Base-by-base conservation (phyloP, 768 basidiomycete genomes). In the Calocybe cyanea region DNA sequence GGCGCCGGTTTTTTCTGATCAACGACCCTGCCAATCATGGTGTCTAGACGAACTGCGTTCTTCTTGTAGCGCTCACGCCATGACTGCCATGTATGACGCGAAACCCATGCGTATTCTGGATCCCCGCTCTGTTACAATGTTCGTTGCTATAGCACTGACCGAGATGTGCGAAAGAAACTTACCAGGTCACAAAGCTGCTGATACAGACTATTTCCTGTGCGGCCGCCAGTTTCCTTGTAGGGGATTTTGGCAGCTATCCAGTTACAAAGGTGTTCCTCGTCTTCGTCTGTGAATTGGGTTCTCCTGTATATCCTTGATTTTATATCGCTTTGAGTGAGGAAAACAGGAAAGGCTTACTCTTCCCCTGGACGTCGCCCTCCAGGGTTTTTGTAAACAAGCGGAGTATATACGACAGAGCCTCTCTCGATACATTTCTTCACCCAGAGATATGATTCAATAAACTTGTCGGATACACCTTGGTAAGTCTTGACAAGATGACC, bases 41-140 rank as follows among this genome's bases (percentile, higher is more conserved):
- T 57, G 57, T 91, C 87, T 30, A 91, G 72, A 8, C 87, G 79
- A 6, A 66, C 58, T 0, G 85, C 69, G 49, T 92, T 85, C 64
- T 91, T 91, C 70, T 91, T 90, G 68, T 92, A 92, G 21, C 89
- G 74, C 58, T 92, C 88, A 20, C 89, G 78, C 88, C 88, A 92
- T 13, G 88, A 92, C 53, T 90, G 87, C 88, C 88, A 92, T 2
- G 87, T 89, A 59, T 92, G 88, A 13, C 87, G 81, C 19, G 70
- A 73, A 15, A 89, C 89, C 88, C 88, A 91, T 0, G 76, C 70
- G 55, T 80, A 89, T 51, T 87, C 85, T 1, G 86, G 82, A 50
- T 88, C 83, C 40, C 65, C 64, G 38, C 69, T 70, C 87, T 89
- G 52, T 7, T 28, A n/a, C 14, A 14, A 33, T 11, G 19, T 45